Evolutionary conservation across 331 rosid genomes (phyloP).

Genomic region (Arachis monticola): DNA sequence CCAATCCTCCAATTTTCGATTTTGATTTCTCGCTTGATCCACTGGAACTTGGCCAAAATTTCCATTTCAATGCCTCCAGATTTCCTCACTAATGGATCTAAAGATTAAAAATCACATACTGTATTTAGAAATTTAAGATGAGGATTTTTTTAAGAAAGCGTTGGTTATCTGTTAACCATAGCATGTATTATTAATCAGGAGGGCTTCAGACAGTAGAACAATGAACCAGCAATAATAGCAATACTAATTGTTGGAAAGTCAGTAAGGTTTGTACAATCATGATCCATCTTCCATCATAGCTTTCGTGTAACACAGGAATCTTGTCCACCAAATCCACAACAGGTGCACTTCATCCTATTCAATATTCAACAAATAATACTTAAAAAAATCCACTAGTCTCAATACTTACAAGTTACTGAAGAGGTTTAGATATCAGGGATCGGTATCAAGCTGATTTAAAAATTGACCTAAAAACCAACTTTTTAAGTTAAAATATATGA

Average conservation of each 20-base stretch:
- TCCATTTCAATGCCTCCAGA: constrained; percentile 56
- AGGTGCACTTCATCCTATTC: constrained; percentile 16
- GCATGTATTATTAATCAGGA: constrained; percentile 10
- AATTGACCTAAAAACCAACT: neutral
- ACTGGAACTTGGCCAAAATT: constrained; percentile 50
- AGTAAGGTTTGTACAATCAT: constrained; percentile 4
- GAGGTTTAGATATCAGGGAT: constrained; percentile 13
- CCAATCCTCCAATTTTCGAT: constrained; percentile 66
- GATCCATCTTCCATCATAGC: constrained; percentile 14
- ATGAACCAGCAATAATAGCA: constrained; percentile 6
- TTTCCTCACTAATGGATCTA: constrained; percentile 44
- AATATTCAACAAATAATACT: constrained; percentile 30
- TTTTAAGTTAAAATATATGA: constrained; percentile 11
- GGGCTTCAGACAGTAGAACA: constrained; percentile 16
- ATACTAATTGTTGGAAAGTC: constrained; percentile 13
- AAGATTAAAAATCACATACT: neutral
- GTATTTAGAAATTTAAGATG: neutral
- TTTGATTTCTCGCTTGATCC: constrained; percentile 64
- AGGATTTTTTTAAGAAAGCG: constrained; percentile 14
- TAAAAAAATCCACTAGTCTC: neutral
- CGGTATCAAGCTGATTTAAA: neutral
- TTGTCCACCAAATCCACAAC: constrained; percentile 27
- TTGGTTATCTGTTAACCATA: constrained; percentile 3
- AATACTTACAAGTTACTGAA: constrained; percentile 36
- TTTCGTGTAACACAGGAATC: constrained; percentile 23